Percentiles rank a stretch among this genome's conserved stretches.
These are phyloP conservation scores for Cryptococcus sp. DNA, from an alignment of 1,284 basidiomycete genomes.

Conservation along the genomic window DNA sequence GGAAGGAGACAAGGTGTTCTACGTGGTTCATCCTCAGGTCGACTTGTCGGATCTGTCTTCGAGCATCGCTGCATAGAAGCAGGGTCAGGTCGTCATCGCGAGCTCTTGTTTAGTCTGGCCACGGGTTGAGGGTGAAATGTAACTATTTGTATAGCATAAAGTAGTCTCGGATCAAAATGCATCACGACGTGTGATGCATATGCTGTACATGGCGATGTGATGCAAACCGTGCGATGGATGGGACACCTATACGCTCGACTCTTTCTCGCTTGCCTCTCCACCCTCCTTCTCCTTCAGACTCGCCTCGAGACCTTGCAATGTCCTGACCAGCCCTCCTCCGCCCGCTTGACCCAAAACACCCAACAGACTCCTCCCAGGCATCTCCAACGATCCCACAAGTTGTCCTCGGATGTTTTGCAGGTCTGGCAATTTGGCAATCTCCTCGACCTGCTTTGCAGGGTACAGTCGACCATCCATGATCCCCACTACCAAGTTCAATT, in stretches of 20 bases:
- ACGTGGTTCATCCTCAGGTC: constrained; percentile 34
- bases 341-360: constrained; percentile 39
- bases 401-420: constrained; percentile 43
- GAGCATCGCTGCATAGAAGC: background rate
- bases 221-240: too few relatives aligned
- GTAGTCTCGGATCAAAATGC: too few relatives aligned
- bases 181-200: too few relatives aligned
- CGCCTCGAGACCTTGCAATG: constrained; percentile 44
- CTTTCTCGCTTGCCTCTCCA: background rate
- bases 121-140: too few relatives aligned
- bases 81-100: too few relatives aligned
- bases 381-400: constrained; percentile 46
- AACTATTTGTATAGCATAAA: too few relatives aligned
- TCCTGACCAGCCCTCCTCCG: constrained; percentile 44
- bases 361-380: constrained; percentile 36
- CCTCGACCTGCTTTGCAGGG: constrained; percentile 18
- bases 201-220: too few relatives aligned
- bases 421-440: constrained; percentile 42
- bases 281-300: constrained; percentile 31
- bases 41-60: constrained; percentile 18
- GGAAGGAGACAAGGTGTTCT: constrained; percentile 39
- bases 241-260: background rate
- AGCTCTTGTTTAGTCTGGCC: too few relatives aligned
- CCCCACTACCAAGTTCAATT: constrained; percentile 41
- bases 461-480: constrained; percentile 40